Conservation (phyloP, 176 grass and related monocot species). For the Cenchrus purpureus region DNA sequence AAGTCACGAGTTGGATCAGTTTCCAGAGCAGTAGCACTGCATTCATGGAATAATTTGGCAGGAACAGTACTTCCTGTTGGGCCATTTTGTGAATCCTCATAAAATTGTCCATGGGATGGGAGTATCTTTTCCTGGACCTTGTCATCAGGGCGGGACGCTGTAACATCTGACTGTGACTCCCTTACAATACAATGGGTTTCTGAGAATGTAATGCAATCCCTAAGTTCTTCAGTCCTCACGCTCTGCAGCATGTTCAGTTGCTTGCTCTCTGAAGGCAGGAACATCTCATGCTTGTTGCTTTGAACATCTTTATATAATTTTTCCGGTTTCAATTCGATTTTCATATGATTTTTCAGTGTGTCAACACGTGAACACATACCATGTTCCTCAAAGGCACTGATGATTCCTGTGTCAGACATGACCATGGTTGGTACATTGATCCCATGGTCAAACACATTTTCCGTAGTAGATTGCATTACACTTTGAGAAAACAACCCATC, state of each 20-base stretch:
- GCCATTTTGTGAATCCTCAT: conserved; percentile 37
- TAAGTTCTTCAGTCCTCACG: conserved; percentile 15
- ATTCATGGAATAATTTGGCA: conserved; percentile 42
- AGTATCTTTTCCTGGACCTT: conserved; percentile 23
- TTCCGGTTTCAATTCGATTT: conserved; percentile 36
- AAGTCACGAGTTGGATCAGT: conserved; percentile 28
- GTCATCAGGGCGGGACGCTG: neutral
- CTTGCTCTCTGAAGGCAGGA: conserved; percentile 21
- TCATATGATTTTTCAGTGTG: conserved; percentile 25
- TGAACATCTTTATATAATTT: conserved; percentile 34
- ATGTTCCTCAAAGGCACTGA: conserved; percentile 13
- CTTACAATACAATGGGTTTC: conserved; percentile 29
- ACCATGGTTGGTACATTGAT: conserved; percentile 24
- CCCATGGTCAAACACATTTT: conserved; percentile 25
- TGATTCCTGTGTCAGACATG: conserved; percentile 21
- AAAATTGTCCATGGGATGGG: conserved; percentile 12
- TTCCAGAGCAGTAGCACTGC: conserved; percentile 35
- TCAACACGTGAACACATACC: conserved; percentile 30
- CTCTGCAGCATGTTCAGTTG: neutral
- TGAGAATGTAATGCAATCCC: neutral
- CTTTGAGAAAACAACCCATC: conserved; percentile 42
- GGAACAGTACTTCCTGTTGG: conserved; percentile 42
- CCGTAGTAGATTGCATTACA: conserved; percentile 26
- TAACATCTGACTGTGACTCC: conserved; percentile 7
- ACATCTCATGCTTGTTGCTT: conserved; percentile 17